Evolutionary conservation across 116 monocot genomes (phyloP).

Genomic region (Posidonia oceanica): DNA sequence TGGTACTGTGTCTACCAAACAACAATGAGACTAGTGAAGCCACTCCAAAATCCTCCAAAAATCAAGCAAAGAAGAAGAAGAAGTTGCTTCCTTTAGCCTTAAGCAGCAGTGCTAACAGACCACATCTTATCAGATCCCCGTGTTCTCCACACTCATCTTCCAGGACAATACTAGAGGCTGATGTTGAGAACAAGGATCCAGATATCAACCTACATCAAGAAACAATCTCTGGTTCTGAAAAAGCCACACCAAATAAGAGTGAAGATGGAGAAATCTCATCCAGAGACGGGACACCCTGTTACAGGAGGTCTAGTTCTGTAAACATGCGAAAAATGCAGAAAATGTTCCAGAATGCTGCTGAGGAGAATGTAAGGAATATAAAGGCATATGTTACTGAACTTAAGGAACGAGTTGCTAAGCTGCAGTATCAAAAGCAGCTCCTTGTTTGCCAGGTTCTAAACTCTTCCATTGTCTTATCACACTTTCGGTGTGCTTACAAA

Average conservation of each 20-base stretch:
- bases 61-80: slow-evolving; percentile 45
- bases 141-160: slow-evolving; percentile 78
- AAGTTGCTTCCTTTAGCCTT: slow-evolving; percentile 64
- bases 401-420: slow-evolving; percentile 90
- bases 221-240: slow-evolving; percentile 27
- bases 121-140: slow-evolving; percentile 58
- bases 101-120: slow-evolving; percentile 49
- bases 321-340: slow-evolving; percentile 95
- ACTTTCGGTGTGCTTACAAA: not conserved
- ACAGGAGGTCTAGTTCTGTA: slow-evolving; percentile 73
- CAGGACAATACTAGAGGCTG: slow-evolving; percentile 25
- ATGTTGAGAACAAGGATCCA: slow-evolving; percentile 63
- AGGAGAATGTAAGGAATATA: slow-evolving; percentile 86
- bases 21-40: slow-evolving; percentile 9
- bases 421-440: slow-evolving; percentile 96
- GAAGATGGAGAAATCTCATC: slow-evolving; percentile 69
- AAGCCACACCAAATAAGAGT: slow-evolving; percentile 56
- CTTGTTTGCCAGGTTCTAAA: slow-evolving; percentile 84
- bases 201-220: slow-evolving; percentile 21
- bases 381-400: slow-evolving; percentile 89
- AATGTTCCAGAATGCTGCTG: slow-evolving; percentile 93
- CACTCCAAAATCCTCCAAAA: slow-evolving; percentile 31
- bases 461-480: too few species aligned
- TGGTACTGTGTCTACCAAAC: slow-evolving; percentile 57
- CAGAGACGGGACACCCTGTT: slow-evolving; percentile 55